Base-by-base conservation (phyloP, 768 basidiomycete species). In the Pleurotus platypus region DNA sequence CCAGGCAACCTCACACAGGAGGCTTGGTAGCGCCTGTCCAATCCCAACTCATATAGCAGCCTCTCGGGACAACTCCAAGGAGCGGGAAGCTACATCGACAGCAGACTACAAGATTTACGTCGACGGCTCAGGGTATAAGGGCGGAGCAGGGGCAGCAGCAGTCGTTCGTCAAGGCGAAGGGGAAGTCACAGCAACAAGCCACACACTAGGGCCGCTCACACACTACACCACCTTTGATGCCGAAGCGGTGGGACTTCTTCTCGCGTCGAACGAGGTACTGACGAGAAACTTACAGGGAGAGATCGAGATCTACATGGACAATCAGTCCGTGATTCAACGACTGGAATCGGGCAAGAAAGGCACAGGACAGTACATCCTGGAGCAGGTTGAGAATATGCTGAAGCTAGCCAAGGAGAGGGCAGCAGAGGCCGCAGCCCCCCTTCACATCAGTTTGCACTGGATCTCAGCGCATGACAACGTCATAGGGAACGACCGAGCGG, bases 131-230 rank as follows among this genome's bases (percentile, higher is more conserved):
- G 39, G 39, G 2, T 12, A 12, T 3, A 40, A 40, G 11, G 39
- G 39, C 4, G 12, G 16, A 3, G 39, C 39, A 16, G 39, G 39
- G 4, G 39, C 39, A 5, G 39, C 39, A 40, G 39, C 39, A 40
- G 16, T 40, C 4, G 11, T 16, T 3, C 4, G 16, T 40, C 12
- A 40, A 5, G 39, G 39, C 39, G 3, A 40, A 12, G 16, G 39
- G 16, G 16, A 40, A 16, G 3, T 40, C 12, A 5, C 12, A 12
- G 39, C 11, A 40, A 16, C 16, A 40, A 12, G 39, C 11, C 16
- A 40, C 39, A 40, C 11, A 16, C 39, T 40, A 40, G 39, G 16
- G 39, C 12, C 11, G 39, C 39, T 12, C 39, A 66, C 63, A 12
- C 4, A 4, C 4, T 22, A 22, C 22, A 22, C 22, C 4, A 22